Evolutionary conservation across 208 protist genomes (phyloP).

Genomic region (Acanthamoeba culbertsoni): DNA sequence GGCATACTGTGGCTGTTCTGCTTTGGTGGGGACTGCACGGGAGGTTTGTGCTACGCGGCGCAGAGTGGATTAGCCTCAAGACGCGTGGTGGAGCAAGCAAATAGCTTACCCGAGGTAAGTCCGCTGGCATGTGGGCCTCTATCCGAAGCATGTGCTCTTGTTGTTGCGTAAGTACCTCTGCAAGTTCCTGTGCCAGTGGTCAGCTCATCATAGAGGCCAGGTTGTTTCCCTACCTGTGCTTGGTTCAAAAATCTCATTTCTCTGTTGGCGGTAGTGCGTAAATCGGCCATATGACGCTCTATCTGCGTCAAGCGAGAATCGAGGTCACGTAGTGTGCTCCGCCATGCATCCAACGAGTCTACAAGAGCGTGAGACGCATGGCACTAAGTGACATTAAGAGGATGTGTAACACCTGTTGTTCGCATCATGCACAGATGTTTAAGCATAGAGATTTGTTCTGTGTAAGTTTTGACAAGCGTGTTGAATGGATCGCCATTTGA

Average conservation of each 20-base stretch:
- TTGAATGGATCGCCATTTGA: background rate
- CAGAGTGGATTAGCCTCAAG: background rate
- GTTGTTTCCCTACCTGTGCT: background rate
- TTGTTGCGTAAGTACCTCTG: background rate
- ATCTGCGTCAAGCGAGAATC: background rate
- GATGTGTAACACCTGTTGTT: background rate
- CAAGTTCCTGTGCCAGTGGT: background rate
- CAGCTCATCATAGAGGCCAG: background rate
- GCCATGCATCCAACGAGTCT: slow-evolving; percentile 10
- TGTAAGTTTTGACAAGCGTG: background rate
- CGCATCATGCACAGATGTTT: slow-evolving; percentile 12
- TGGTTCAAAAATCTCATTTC: background rate
- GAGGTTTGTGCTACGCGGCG: background rate
- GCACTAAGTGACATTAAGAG: background rate
- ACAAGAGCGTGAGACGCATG: background rate
- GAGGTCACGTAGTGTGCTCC: background rate
- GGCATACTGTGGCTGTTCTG: background rate
- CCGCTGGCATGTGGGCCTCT: background rate
- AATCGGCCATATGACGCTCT: background rate
- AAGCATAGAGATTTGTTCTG: background rate
- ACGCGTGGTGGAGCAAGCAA: background rate
- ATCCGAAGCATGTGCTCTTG: background rate
- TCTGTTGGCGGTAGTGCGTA: background rate
- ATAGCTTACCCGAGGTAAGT: background rate
- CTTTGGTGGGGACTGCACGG: background rate